These are phyloP conservation scores for Lodderomyces metapsilosis DNA, from an alignment of 1,139 yeast species.

Conservation along the genomic window DNA sequence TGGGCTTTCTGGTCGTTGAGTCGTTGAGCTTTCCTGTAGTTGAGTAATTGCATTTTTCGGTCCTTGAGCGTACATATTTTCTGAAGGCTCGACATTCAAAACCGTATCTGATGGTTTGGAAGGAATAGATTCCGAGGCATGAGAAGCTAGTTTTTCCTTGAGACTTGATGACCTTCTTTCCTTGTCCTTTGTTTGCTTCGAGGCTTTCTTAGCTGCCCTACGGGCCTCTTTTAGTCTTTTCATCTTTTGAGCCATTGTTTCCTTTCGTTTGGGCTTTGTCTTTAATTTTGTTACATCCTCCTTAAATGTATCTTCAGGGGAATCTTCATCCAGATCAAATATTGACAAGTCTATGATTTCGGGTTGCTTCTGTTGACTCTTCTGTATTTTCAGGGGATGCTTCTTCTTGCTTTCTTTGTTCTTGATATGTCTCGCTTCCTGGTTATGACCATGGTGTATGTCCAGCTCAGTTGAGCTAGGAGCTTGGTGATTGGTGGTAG, in stretches of 20 bases:
- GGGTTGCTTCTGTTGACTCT: not conserved
- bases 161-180: not conserved
- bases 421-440: not conserved
- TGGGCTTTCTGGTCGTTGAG: too few relatives aligned
- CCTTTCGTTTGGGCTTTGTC: not conserved
- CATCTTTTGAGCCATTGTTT: not conserved
- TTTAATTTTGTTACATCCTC: not conserved
- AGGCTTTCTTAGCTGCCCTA: not conserved
- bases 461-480: too few relatives aligned
- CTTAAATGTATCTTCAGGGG: not conserved
- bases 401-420: not conserved
- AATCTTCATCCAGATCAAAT: conserved; percentile 1
- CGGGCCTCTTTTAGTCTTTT: not conserved
- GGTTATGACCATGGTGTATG: not conserved
- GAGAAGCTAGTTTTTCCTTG: too few relatives aligned
- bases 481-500: too few relatives aligned
- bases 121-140: not conserved
- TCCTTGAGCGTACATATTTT: too few relatives aligned
- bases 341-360: not conserved
- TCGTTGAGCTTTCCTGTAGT: too few relatives aligned
- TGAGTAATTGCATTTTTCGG: too few relatives aligned
- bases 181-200: not conserved
- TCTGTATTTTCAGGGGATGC: not conserved
- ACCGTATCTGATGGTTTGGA: too few relatives aligned
- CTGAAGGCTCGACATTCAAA: too few relatives aligned